These are phyloP conservation scores for Dillenia turbinata DNA, from an alignment of 164 flowering plant species.

Conservation along the genomic window DNA sequence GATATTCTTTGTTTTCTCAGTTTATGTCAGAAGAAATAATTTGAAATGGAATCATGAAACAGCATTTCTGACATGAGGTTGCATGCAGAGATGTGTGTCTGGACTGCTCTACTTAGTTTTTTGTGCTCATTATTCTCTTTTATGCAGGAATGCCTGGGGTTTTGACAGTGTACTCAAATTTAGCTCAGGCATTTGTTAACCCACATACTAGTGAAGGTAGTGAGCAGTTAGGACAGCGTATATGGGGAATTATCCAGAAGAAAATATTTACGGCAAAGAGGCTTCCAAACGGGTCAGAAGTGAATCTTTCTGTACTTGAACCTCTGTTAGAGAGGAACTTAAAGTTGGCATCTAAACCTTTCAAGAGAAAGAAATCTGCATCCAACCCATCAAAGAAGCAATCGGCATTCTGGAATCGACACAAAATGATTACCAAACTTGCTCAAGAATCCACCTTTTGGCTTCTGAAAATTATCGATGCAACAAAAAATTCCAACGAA, in stretches of 20 bases:
- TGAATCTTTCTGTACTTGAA: constrained; percentile 50
- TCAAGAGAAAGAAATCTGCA: constrained; percentile 60
- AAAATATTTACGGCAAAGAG: constrained; percentile 81
- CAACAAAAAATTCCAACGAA: constrained; percentile 35
- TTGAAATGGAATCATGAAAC: no score
- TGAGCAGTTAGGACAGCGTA: constrained; percentile 86
- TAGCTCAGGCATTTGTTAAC: constrained; percentile 68
- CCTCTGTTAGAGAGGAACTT: constrained; percentile 60
- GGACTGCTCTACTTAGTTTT: background rate
- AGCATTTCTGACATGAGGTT: no score
- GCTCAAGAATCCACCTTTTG: constrained; percentile 74
- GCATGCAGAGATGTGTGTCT: no score
- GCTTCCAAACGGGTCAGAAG: constrained; percentile 53
- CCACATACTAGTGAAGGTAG: constrained; percentile 60
- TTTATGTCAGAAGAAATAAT: no score
- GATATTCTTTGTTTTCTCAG: no score
- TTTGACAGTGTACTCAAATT: constrained; percentile 65
- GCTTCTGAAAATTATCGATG: constrained; percentile 69
- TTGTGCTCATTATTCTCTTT: constrained; percentile 4
- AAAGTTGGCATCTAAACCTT: constrained; percentile 67
- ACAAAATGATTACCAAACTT: constrained; percentile 63
- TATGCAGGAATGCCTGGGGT: constrained; percentile 66
- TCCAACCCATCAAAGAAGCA: constrained; percentile 48
- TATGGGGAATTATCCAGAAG: constrained; percentile 83
- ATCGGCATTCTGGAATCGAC: constrained; percentile 42